These are phyloP conservation scores for Urochloa ruziziensis DNA, from an alignment of 176 grass and related monocot species.

Conservation along the genomic window DNA sequence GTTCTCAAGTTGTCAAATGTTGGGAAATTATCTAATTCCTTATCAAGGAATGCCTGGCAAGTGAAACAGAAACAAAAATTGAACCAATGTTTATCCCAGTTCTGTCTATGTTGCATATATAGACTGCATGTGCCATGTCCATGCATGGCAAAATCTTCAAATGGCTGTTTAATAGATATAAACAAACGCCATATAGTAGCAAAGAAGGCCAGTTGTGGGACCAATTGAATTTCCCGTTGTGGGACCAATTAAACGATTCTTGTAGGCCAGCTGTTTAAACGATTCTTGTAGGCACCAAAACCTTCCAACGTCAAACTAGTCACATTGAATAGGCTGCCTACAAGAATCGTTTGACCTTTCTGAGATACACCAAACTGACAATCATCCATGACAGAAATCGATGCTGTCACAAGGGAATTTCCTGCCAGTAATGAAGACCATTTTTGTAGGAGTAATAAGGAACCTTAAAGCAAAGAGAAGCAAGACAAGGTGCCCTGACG, in stretches of 20 bases:
- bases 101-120: too few species aligned
- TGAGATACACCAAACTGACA: too few species aligned
- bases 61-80: neutral
- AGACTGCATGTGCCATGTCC: too few species aligned
- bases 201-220: too few species aligned
- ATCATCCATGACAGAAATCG: neutral
- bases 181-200: too few species aligned
- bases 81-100: too few species aligned
- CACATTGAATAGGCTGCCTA: neutral
- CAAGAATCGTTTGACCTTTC: neutral
- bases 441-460: too few species aligned
- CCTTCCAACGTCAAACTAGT: neutral
- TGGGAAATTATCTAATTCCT: neutral
- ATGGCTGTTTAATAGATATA: too few species aligned
- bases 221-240: too few species aligned
- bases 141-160: too few species aligned
- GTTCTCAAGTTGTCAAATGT: conserved; percentile 1
- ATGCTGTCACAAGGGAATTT: neutral
- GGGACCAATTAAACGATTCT: too few species aligned
- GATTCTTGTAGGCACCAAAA: neutral
- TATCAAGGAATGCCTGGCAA: neutral
- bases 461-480: neutral
- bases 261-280: too few species aligned
- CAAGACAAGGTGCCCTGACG: neutral
- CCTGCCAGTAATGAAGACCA: neutral